These are phyloP conservation scores for Blastomyces emzantsi DNA, from an alignment of 2,329 filamentous ascomycete genomes.

Conservation along the genomic window DNA sequence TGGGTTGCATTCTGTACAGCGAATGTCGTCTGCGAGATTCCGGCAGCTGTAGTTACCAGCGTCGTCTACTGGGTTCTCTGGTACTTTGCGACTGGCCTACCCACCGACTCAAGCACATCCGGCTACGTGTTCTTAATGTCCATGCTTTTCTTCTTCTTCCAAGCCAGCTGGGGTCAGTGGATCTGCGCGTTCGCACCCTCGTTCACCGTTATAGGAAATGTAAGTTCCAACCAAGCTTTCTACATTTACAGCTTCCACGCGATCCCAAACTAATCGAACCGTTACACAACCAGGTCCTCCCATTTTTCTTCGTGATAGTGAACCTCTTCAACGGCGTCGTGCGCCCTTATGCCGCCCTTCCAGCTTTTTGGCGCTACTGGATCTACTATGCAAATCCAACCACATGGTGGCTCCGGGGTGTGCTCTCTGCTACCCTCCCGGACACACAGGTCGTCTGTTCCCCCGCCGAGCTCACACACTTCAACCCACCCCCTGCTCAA, in stretches of 20 bases:
- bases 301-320: slow-evolving; percentile 75
- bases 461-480: slow-evolving; percentile 50
- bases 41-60: slow-evolving; percentile 54
- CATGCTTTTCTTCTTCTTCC: slow-evolving; percentile 68
- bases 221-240: slow-evolving; percentile 11
- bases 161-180: slow-evolving; percentile 70
- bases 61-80: slow-evolving; percentile 64
- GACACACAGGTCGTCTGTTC: slow-evolving; percentile 45
- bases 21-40: slow-evolving; percentile 63
- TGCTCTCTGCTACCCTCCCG: slow-evolving; percentile 55
- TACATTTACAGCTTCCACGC: not conserved
- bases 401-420: slow-evolving; percentile 64
- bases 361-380: slow-evolving; percentile 66
- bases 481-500: slow-evolving; percentile 55
- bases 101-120: slow-evolving; percentile 53
- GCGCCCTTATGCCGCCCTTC: slow-evolving; percentile 55
- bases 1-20: slow-evolving; percentile 70
- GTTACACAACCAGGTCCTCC: slow-evolving; percentile 43
- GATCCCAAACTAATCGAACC: slow-evolving; percentile 9
- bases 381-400: slow-evolving; percentile 57
- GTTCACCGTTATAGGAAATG: slow-evolving; percentile 68
- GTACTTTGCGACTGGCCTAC: slow-evolving; percentile 68
- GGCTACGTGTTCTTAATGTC: slow-evolving; percentile 75
- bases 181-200: slow-evolving; percentile 72
- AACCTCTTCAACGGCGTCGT: slow-evolving; percentile 70